Base-by-base conservation (phyloP, 2,329 filamentous ascomycete genomes). In the Fusarium zealandicum region DNA sequence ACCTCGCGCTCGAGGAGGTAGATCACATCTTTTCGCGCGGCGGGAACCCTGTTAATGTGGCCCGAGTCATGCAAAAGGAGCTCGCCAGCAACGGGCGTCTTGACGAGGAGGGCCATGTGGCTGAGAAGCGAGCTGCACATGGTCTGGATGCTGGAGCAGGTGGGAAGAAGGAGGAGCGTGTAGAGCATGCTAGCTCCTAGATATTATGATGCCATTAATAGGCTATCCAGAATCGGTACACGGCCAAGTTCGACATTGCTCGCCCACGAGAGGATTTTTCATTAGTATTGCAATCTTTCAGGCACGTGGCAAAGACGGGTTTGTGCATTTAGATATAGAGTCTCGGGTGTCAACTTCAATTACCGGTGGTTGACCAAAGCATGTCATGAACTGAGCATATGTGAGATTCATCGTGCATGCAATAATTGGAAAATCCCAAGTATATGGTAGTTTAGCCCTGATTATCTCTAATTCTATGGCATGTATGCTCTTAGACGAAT, bases 181-280 rank as follows among this genome's bases (percentile, higher is more conserved):
- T 53, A 12, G 39, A 51, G 6, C 40, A 49, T 28, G 6, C 13
- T 11, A 46, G 14, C 12, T 8, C 22, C 31, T 46, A 37, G 16
- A 30, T 44, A n/a, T n/a, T n/a, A n/a, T n/a, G n/a, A n/a, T n/a
- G n/a, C n/a, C n/a, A n/a, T n/a, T n/a, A n/a, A n/a, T n/a, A 3
- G 65, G 78, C 78, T 0, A 76, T 81, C 44, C 78, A 80, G 54
- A 80, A 79, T 51, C 80, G 78, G 78, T 81, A 80, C 57, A 75
- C 69, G 1, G 48, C 70, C 2, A 75, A 78, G 64, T 69, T 77
- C 45, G 67, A 74, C 3, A 59, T 75, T 61, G 76, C 75, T 12
- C 65, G 73, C 17, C 57, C 56, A 46, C 47, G 25, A 31, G 13
- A 12, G 12, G n/a, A 7, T 22, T 22, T 22, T 5, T 4, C 20